These are phyloP conservation scores for Capsella rubella DNA, from an alignment of 441 rosid species.

Conservation along the genomic window DNA sequence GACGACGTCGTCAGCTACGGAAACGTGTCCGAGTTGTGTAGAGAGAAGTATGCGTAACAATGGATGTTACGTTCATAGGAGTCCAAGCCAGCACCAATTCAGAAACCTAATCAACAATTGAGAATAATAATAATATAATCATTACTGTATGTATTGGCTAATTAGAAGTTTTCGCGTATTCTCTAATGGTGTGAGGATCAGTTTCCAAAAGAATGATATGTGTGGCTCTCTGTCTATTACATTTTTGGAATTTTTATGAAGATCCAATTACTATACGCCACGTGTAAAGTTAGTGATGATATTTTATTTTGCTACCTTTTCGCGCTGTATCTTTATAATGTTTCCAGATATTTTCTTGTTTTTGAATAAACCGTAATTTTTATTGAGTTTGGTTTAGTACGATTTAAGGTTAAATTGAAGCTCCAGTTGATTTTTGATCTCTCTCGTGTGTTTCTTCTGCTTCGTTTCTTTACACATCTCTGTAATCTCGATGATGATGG, in stretches of 20 bases:
- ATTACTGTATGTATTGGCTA: constrained; percentile 26
- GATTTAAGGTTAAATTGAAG: no score
- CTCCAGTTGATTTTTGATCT: no score
- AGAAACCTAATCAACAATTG: constrained; percentile 58
- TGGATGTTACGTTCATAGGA: constrained; percentile 55
- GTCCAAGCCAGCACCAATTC: constrained; percentile 45
- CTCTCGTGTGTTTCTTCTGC: no score
- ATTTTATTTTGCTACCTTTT: not conserved
- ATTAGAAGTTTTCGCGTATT: constrained; percentile 12
- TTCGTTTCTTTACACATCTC: not conserved
- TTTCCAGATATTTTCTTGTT: not conserved
- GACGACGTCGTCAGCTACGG: constrained; percentile 51
- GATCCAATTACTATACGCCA: not conserved
- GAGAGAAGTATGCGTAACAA: constrained; percentile 50
- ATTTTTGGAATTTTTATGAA: not conserved
- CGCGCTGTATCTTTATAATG: not conserved
- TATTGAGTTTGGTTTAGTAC: no score
- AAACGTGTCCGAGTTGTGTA: constrained; percentile 40
- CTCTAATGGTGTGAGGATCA: constrained; percentile 6
- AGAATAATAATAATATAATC: constrained; percentile 39
- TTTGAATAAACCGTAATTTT: not conserved
- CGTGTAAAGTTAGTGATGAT: not conserved
- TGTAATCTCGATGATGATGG: not conserved
- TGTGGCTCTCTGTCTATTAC: not conserved
- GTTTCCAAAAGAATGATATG: not conserved